Base-by-base conservation (phyloP, 2,329 filamentous ascomycete genomes). In the Phialemonium atrogriseum region DNA sequence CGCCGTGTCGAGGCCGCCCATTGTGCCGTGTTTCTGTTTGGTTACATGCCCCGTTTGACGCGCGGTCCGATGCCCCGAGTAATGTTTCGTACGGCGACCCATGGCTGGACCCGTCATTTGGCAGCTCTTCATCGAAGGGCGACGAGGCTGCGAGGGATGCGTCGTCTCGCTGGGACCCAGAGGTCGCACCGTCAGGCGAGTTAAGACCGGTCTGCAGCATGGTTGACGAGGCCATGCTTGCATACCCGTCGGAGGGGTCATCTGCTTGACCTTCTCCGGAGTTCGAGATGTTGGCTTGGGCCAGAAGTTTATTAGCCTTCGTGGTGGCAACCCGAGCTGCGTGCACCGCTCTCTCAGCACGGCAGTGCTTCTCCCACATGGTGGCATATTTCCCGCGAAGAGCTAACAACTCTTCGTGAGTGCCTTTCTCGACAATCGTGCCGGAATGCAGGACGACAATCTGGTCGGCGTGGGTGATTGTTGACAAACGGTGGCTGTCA, bases 301-400 rank as follows among this genome's bases (percentile, higher is more conserved):
- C 62, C 42, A 73, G 42, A 7, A 65, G 52, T 46, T 61, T 63
- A 39, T 59, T 55, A 10, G 60, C 60, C 34, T 60, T 61, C 28
- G 45, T 46, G 16, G 52, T 62, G 6, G 61, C 61, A 29, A 56
- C 50, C 19, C 59, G 57, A 20, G 74, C 76, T 48, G 77, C 69
- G 34, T 73, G 69, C 4, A 73, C 74, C 5, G 81, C 83, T 41
- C 71, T 71, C 51, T 88, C 81, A 2, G 84, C 83, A 38, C 80
- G 73, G 40, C 84, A 87, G 55, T 94, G 87, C 58, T 88, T 89
- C 41, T 80, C 77, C 87, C 87, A 94, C 77, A 94, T 88, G 38
- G 78, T 79, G 9, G 76, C 73, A 50, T 94, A 94, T 38, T 78
- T 76, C 10, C 84, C 85, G 18, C 75, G 76, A 28, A 72, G 62